phyloP scores from a whole-genome alignment of 768 basidiomycete genomes.

The Xerocomellus dryophilus region DNA sequence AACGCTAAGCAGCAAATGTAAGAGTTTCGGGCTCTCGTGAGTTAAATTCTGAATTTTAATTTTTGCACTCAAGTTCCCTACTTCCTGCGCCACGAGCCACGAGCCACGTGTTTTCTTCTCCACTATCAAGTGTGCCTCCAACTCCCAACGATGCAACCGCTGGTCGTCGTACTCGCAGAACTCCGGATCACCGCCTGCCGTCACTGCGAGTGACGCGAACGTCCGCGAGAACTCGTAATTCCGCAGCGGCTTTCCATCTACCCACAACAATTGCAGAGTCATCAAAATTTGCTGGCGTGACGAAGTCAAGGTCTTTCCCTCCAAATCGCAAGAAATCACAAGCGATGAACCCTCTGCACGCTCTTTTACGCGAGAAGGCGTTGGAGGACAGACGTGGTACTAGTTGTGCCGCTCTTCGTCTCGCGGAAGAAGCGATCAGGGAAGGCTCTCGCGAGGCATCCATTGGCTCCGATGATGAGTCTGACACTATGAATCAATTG shows the following conservation, averaged over 20 bases:
- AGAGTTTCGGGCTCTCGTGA: background rate
- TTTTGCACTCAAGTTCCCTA: conserved; percentile 4
- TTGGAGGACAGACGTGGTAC: conserved; percentile 31
- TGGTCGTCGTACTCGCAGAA: background rate
- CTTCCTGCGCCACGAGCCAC: background rate
- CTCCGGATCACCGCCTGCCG: conserved; percentile 1
- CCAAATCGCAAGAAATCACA: conserved; percentile 19
- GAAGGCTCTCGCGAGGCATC: conserved; percentile 30
- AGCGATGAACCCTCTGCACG: conserved; percentile 50
- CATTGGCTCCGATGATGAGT: conserved; percentile 14
- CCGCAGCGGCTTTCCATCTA: conserved; percentile 1
- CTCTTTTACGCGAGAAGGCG: conserved; percentile 52
- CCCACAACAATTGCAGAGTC: conserved; percentile 13
- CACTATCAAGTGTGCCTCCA: conserved; percentile 23
- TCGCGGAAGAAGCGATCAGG: conserved; percentile 42
- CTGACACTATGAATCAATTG: conserved; percentile 14
- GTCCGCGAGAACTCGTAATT: conserved; percentile 23
- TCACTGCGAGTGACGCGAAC: conserved; percentile 7
- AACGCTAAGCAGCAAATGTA: conserved; percentile 9
- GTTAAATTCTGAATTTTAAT: background rate
- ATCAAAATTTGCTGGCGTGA: background rate
- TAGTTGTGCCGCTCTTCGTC: conserved; percentile 41
- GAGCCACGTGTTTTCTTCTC: conserved; percentile 18
- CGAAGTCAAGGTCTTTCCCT: background rate
- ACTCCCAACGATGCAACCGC: background rate